Percentiles rank a stretch among this genome's conserved stretches.
Conservation (phyloP, 805 yeast species). For the Saturnispora sekii region DNA sequence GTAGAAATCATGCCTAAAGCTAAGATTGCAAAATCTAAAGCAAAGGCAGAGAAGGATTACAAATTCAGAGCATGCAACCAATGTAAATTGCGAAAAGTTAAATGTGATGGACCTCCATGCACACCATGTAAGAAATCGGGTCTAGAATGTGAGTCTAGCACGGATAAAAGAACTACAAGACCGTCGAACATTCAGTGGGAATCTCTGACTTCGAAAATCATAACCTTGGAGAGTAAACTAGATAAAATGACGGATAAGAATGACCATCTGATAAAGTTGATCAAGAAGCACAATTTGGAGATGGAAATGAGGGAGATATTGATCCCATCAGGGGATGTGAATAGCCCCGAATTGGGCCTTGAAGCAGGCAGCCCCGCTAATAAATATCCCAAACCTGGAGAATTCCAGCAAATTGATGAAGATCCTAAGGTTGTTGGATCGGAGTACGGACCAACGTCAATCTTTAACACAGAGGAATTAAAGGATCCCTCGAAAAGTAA, state of each 20-base stretch:
- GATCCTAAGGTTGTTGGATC: conserved; percentile 11
- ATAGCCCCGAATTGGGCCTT: background rate
- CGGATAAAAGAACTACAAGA: conserved; percentile 15
- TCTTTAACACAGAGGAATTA: conserved; percentile 25
- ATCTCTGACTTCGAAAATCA: conserved; percentile 6
- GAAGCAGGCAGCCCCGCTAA: background rate
- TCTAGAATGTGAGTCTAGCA: conserved; percentile 10
- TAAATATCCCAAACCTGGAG: conserved; percentile 15
- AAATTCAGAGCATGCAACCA: conserved; percentile 13
- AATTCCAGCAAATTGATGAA: conserved; percentile 12
- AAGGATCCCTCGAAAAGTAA: no score
- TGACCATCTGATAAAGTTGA: background rate
- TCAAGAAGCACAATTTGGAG: background rate
- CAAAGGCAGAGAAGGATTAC: background rate
- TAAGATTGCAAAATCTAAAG: conserved; percentile 1
- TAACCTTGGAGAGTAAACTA: conserved; percentile 4
- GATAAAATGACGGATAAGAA: background rate
- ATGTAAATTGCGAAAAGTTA: conserved; percentile 17
- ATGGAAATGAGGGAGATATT: background rate
- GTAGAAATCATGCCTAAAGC: no score
- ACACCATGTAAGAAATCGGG: conserved; percentile 12
- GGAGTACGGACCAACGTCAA: conserved; percentile 21
- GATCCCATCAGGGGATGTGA: background rate
- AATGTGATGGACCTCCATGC: conserved; percentile 18
- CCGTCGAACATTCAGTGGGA: conserved; percentile 12